Base-by-base conservation (phyloP, 148 eudicot genomes). In the Rhododendron ovatum region DNA sequence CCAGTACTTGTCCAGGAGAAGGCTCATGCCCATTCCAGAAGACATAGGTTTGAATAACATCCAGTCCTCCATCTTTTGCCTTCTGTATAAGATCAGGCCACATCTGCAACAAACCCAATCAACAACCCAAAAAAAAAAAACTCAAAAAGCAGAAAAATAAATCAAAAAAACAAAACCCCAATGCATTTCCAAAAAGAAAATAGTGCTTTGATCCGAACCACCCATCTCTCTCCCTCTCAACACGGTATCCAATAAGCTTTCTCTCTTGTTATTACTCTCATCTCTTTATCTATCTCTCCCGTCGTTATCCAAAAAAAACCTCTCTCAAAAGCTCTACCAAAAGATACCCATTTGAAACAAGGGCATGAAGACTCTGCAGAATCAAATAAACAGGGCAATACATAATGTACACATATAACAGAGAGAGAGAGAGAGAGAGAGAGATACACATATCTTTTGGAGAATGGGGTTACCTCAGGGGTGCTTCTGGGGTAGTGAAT, bases 11-110 rank as follows among this genome's bases (percentile, higher is more conserved):
- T 57, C 99, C 99, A 75, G 92, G 95, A 75, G 99, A 91, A 80
- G 99, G 99, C 84, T 96, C 99, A 87, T 96, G 99, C 20, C 95
- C 99, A 92, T 95, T 95, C 99, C 99, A 96, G 78, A 96, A 96
- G 55, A 96, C 98, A 88, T 96, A 96, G 77, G 99, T 96, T 86
- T 96, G 98, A 84, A 95, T 94, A 73, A 92, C 96, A 92, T 96
- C 98, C 87, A 96, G 89, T 11, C 96, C 96, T 84, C 95, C 94
- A 84, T 94, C 96, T 91, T 95, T 96, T 4, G 99, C 96, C 92
- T 96, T 96, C 79, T 89, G 87, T 82, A 96, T 90, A 84, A 96
- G 95, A 90, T 89, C 96, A 89, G 99, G 99, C 99, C 99, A 96
- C 98, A 96, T 96, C 99, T 96, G 84, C 85, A 63, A 63, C 10